phyloP scores from a whole-genome alignment of 129 eudicot genomes.

The Deinandra increscens region DNA sequence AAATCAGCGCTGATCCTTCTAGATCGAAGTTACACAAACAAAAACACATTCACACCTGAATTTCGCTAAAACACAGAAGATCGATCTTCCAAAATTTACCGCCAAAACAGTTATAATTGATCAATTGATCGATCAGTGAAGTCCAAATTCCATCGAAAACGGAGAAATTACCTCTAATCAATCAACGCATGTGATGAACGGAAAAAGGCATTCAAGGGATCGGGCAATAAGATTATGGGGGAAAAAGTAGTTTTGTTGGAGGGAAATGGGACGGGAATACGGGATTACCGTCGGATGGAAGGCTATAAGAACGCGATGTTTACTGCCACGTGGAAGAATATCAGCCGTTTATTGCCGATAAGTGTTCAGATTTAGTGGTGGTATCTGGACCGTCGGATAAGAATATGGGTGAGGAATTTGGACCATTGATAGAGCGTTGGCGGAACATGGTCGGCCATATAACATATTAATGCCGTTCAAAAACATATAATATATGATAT shows the following conservation, averaged over 20 bases:
- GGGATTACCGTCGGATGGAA: constrained; percentile 63
- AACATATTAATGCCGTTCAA: not conserved
- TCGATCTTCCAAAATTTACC: not conserved
- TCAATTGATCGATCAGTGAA: not conserved
- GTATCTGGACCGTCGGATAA: constrained; percentile 35
- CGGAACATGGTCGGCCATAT: constrained; percentile 40
- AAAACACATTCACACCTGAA: not conserved
- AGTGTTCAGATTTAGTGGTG: constrained; percentile 23
- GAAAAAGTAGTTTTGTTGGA: constrained; percentile 4
- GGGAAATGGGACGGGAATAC: constrained; percentile 31
- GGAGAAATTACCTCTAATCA: not conserved
- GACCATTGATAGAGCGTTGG: constrained; percentile 32
- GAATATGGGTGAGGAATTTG: constrained; percentile 35
- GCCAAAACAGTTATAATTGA: not conserved
- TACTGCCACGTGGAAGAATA: constrained; percentile 44
- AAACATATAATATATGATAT: too few species aligned
- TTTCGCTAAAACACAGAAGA: not conserved
- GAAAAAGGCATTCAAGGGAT: not conserved
- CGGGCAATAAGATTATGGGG: not conserved
- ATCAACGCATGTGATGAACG: not conserved
- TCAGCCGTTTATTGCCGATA: constrained; percentile 50
- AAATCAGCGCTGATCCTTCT: not conserved
- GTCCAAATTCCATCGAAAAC: not conserved
- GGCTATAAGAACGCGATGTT: constrained; percentile 39
- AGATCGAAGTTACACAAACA: not conserved